phyloP scores from a whole-genome alignment of 805 yeast genomes.

The Blastobotrys parvus region DNA sequence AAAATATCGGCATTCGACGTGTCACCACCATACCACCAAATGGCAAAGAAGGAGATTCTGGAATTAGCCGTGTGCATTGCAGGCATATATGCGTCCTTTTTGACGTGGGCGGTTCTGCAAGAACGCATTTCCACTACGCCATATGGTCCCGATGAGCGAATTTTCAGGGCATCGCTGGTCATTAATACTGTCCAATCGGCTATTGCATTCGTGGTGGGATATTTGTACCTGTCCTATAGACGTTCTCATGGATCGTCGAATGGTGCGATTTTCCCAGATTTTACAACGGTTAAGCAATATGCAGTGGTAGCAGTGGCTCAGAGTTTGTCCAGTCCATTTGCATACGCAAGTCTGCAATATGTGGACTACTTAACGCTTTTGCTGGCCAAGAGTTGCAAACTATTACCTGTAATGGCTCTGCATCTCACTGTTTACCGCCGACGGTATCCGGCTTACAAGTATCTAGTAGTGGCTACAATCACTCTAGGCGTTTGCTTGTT shows the following conservation, averaged over 20 bases:
- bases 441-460: slow-evolving; percentile 66
- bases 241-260: slow-evolving; percentile 4
- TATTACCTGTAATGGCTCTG: slow-evolving; percentile 88
- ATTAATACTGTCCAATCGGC: slow-evolving; percentile 67
- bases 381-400: slow-evolving; percentile 86
- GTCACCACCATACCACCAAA: not conserved
- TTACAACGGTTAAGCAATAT: slow-evolving; percentile 31
- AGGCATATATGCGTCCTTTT: slow-evolving; percentile 81
- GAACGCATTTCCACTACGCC: slow-evolving; percentile 76
- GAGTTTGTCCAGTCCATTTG: slow-evolving; percentile 74
- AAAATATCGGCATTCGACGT: not conserved
- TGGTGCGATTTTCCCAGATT: slow-evolving; percentile 23
- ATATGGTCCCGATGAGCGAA: slow-evolving; percentile 48
- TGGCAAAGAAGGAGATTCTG: not conserved
- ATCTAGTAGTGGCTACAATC: slow-evolving; percentile 66
- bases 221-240: slow-evolving; percentile 38
- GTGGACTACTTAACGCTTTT: slow-evolving; percentile 81
- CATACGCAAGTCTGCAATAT: slow-evolving; percentile 67
- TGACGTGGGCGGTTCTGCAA: slow-evolving; percentile 88
- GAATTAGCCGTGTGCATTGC: slow-evolving; percentile 27
- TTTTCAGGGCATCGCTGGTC: slow-evolving; percentile 71
- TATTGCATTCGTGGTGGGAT: slow-evolving; percentile 65
- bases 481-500: slow-evolving; percentile 78
- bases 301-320: slow-evolving; percentile 60
- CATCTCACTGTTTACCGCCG: slow-evolving; percentile 65